Percentiles rank a stretch among this genome's conserved stretches.
phyloP scores from a whole-genome alignment of 78 protist genomes.

The Polysphondylium violaceum region DNA sequence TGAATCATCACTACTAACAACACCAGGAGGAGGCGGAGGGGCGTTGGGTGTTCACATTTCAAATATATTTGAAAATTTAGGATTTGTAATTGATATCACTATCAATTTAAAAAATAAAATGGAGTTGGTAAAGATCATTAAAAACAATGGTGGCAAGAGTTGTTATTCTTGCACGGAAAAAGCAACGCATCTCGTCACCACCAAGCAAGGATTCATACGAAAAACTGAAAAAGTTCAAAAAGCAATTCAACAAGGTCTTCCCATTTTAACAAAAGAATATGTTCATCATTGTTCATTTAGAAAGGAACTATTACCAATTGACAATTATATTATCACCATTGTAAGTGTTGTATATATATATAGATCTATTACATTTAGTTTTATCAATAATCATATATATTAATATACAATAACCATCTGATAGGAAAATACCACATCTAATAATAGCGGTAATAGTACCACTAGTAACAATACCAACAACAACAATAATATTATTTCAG shows the following conservation, averaged over 20 bases:
- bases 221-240: constrained; percentile 66
- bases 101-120: constrained; percentile 61
- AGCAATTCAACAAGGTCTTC: constrained; percentile 37
- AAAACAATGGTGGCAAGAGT: constrained; percentile 71
- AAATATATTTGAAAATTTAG: constrained; percentile 50
- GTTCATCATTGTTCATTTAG: constrained; percentile 74
- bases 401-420: not conserved
- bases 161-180: constrained; percentile 63
- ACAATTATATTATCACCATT: constrained; percentile 20
- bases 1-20: not conserved
- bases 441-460: too few species aligned
- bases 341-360: too few species aligned
- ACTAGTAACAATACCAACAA: not conserved
- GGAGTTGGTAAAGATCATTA: constrained; percentile 72
- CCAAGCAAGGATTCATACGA: constrained; percentile 45
- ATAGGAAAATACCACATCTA: not conserved
- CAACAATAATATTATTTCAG: not conserved
- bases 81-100: constrained; percentile 61
- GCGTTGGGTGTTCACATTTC: too few species aligned
- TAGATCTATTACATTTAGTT: not conserved
- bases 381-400: not conserved
- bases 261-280: constrained; percentile 68
- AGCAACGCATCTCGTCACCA: constrained; percentile 66
- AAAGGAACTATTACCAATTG: constrained; percentile 36
- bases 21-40: not conserved